Percentiles rank a stretch among this genome's conserved stretches.
Conservation (phyloP, 2,329 filamentous ascomycete species). For the Colletotrichum truncatum region DNA sequence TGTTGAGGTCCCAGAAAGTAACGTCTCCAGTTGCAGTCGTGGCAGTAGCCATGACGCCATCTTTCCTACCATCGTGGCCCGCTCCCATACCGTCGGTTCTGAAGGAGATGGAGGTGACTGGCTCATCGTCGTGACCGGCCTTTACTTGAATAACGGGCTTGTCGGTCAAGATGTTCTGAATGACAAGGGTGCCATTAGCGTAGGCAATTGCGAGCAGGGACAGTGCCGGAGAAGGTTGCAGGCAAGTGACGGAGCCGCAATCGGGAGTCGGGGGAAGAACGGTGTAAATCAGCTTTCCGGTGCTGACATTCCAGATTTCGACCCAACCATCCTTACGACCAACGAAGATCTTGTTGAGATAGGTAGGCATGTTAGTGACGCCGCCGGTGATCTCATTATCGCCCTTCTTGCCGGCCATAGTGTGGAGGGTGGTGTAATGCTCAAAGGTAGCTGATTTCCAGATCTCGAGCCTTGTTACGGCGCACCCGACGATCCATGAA, state of each 20-base stretch:
- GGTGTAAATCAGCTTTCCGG: slow-evolving; percentile 89
- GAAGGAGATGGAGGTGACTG: slow-evolving; percentile 87
- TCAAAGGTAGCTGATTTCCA: slow-evolving; percentile 88
- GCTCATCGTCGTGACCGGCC: slow-evolving; percentile 69
- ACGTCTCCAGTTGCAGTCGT: slow-evolving; percentile 84
- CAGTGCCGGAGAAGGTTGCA: slow-evolving; percentile 85
- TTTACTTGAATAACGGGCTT: slow-evolving; percentile 76
- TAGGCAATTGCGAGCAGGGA: slow-evolving; percentile 91
- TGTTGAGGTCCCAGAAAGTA: slow-evolving; percentile 95
- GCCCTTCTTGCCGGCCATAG: slow-evolving; percentile 62
- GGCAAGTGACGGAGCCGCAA: slow-evolving; percentile 84
- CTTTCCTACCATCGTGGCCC: slow-evolving; percentile 83
- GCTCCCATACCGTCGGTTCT: slow-evolving; percentile 89
- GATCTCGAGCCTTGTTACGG: slow-evolving; percentile 80
- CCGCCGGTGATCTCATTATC: slow-evolving; percentile 79
- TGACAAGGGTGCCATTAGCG: slow-evolving; percentile 77
- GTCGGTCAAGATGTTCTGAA: slow-evolving; percentile 85
- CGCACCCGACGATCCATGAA: slow-evolving; percentile 88
- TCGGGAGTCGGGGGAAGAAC: slow-evolving; percentile 79
- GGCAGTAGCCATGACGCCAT: slow-evolving; percentile 94
- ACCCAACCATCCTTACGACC: slow-evolving; percentile 88
- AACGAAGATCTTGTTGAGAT: slow-evolving; percentile 94
- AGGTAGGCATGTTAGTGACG: slow-evolving; percentile 90
- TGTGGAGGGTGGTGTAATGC: slow-evolving; percentile 87
- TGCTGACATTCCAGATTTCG: slow-evolving; percentile 98